Base-by-base conservation (phyloP, 805 yeast species). In the Metschnikowia peoriensis region DNA sequence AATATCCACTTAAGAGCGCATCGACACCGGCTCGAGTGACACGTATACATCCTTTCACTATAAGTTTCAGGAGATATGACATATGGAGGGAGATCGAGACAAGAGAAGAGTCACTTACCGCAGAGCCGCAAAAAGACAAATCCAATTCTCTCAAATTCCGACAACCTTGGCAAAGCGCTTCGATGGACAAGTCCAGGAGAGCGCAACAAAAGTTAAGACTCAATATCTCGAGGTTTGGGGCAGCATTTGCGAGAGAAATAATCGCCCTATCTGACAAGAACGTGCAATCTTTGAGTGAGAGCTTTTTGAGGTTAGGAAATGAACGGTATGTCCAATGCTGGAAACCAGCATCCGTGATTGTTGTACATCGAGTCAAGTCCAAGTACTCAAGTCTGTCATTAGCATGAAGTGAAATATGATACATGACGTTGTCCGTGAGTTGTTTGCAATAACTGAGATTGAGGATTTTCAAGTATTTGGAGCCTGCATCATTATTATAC, bases 1-100 rank as follows among this genome's bases (percentile, higher is more conserved):
- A 70, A 45, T 82, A 78, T 39, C 86, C 85, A 40, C 83, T 76
- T 28, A 86, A 66, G 28, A 88, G 62, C 16, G 86, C 80, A 68
- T 87, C 90, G 29, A 87, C 83, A 14, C 94, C 93, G 9, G 87
- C 87, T 60, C 89, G 72, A 1, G 93, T 88, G 8, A 86, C 92
- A 56, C 92, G 73, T 10, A 86, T 77, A 68, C 94, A 88, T 1
- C 94, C 93, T 49, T 81, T 82, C 16, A 87, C 72, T 3, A 71
- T 69, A 48, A 88, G 69, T 22, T 69, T 63, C 49, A 78, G 77
- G 56, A 88, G 66, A 35, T 72, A 62, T 49, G 76, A 69, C 55
- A 86, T 68, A 56, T 83, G 80, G 35, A 81, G 64, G 1, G 88
- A 81, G 9, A 88, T 75, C 0, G 86, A 79, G 38, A 82, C 75